phyloP scores from a whole-genome alignment of 2,329 filamentous ascomycete genomes.

The Atkinsonella hypoxylon region DNA sequence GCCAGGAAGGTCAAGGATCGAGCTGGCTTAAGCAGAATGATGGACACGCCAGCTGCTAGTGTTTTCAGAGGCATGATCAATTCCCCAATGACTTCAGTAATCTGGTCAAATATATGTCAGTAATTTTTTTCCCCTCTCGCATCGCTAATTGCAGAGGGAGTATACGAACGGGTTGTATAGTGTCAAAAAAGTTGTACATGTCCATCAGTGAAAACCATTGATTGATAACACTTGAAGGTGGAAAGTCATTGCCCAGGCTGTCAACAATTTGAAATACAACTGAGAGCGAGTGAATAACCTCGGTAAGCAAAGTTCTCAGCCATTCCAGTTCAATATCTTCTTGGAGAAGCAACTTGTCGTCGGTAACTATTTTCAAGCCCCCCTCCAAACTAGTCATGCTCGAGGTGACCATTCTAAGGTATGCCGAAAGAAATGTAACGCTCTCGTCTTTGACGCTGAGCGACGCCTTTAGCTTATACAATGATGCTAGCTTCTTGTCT shows the following conservation, averaged over 20 bases:
- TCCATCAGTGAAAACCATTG: slow-evolving; percentile 68
- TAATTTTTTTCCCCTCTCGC: neutral
- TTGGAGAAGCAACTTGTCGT: slow-evolving; percentile 33
- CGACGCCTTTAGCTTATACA: slow-evolving; percentile 18
- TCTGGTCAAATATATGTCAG: slow-evolving; percentile 11
- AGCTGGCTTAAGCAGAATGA: slow-evolving; percentile 58
- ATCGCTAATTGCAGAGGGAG: neutral
- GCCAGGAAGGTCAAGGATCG: slow-evolving; percentile 35
- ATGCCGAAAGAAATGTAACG: slow-evolving; percentile 34
- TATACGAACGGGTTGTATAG: slow-evolving; percentile 32
- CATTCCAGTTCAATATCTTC: slow-evolving; percentile 48
- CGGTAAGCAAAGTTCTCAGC: slow-evolving; percentile 51
- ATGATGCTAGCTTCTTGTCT: slow-evolving; percentile 16
- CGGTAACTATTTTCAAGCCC: slow-evolving; percentile 38
- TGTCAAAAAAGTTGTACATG: slow-evolving; percentile 56
- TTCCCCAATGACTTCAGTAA: slow-evolving; percentile 30
- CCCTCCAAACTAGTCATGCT: slow-evolving; percentile 38
- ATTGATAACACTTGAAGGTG: slow-evolving; percentile 45
- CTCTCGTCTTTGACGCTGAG: slow-evolving; percentile 23
- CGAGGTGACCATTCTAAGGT: slow-evolving; percentile 32
- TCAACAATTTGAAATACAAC: slow-evolving; percentile 63
- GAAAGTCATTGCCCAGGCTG: slow-evolving; percentile 39
- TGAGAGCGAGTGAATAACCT: slow-evolving; percentile 63
- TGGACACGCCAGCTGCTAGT: slow-evolving; percentile 56
- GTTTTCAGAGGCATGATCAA: slow-evolving; percentile 55